Conservation (phyloP, 257 asterid species). For the Solanum ahanhuiri region DNA sequence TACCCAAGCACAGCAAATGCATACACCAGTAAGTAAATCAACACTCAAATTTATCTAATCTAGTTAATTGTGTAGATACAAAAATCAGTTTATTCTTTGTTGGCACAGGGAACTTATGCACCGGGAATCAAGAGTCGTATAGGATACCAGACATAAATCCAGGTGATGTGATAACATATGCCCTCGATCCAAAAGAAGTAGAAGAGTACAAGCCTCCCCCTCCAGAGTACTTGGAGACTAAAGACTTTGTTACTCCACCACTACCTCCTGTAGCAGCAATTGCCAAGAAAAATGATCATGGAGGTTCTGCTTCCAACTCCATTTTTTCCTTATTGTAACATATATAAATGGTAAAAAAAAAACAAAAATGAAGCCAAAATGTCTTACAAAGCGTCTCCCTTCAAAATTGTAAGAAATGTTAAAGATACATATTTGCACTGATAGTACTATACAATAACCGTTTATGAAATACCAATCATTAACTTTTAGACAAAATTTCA, state of each 20-base stretch:
- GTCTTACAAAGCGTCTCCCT: not conserved
- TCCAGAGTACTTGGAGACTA: not conserved
- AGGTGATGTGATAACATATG: not conserved
- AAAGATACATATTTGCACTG: not conserved
- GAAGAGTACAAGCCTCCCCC: not conserved
- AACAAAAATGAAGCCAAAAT: not conserved
- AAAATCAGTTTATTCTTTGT: not conserved
- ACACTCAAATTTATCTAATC: not conserved
- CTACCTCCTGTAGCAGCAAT: not conserved
- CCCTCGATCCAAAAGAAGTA: slow-evolving; percentile 2
- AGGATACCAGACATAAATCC: not conserved
- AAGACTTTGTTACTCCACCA: not conserved
- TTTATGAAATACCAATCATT: not conserved
- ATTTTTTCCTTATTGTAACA: not conserved
- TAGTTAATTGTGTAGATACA: not conserved
- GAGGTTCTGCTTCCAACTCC: not conserved
- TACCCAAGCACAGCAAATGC: slow-evolving; percentile 58
- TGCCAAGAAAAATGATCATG: not conserved
- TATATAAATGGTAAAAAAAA: not conserved
- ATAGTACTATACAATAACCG: not conserved
- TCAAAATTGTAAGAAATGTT: not conserved
- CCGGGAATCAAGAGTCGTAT: not conserved
- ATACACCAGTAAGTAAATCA: slow-evolving; percentile 47
- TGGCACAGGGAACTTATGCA: not conserved
- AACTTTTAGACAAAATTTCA: not conserved